Evolutionary conservation across 768 basidiomycete species (phyloP).

Genomic region (Macrolepiota dolichaula): DNA sequence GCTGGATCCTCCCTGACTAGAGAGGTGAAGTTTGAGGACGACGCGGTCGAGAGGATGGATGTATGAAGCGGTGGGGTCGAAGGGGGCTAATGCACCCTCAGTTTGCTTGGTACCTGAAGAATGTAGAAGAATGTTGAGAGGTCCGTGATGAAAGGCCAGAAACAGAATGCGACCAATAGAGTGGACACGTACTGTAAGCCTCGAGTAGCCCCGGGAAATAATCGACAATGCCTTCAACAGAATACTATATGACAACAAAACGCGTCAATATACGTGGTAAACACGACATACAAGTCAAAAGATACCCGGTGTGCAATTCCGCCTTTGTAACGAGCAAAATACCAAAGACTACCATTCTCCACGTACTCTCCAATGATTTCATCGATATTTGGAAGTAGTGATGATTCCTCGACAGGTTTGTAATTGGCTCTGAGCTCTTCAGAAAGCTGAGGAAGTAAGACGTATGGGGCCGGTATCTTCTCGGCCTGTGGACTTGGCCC

Average conservation of each 20-base stretch:
- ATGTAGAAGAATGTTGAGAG: neutral
- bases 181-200: conserved; percentile 47
- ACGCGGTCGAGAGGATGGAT: conserved; percentile 62
- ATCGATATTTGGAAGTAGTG: conserved; percentile 27
- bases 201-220: conserved; percentile 44
- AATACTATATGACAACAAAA: conserved; percentile 34
- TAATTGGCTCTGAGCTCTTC: conserved; percentile 39
- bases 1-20: conserved; percentile 19
- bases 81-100: conserved; percentile 39
- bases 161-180: neutral
- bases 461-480: conserved; percentile 23
- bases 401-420: conserved; percentile 28
- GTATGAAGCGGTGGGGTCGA: conserved; percentile 58
- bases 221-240: conserved; percentile 32
- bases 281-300: conserved; percentile 17
- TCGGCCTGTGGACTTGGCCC: neutral
- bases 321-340: conserved; percentile 56
- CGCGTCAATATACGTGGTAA: conserved; percentile 24
- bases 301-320: conserved; percentile 61
- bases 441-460: conserved; percentile 35
- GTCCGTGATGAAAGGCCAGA: neutral
- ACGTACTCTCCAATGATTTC: conserved; percentile 59
- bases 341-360: conserved; percentile 39
- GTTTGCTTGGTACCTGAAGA: conserved; percentile 44
- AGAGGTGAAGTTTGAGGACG: conserved; percentile 31